A percentile compares a stretch with the other conserved stretches of the same genome.
Evolutionary conservation across 331 rosid genomes (phyloP).

Genomic region (Quercus phellos): DNA sequence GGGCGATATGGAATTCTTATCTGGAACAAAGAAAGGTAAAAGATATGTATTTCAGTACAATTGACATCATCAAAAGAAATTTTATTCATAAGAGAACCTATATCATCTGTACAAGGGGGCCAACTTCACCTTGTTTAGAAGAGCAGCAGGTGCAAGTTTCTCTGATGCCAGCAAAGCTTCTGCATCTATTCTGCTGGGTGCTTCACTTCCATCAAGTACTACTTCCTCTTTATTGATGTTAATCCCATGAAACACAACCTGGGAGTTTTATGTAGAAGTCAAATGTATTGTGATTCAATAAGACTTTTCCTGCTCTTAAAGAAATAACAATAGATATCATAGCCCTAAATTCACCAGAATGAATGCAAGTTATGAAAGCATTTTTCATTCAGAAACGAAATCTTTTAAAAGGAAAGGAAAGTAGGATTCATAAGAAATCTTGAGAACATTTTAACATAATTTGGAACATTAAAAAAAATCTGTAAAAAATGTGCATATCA

Average conservation of each 20-base stretch:
- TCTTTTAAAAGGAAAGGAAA: neutral
- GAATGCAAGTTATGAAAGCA: neutral
- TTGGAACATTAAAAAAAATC: neutral
- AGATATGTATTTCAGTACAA: conserved; percentile 10
- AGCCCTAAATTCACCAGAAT: neutral
- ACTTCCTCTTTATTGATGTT: conserved; percentile 53
- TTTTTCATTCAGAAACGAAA: neutral
- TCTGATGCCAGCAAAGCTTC: conserved; percentile 71
- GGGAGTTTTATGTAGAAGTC: conserved; percentile 17
- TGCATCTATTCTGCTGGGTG: conserved; percentile 68
- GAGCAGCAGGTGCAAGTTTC: conserved; percentile 78
- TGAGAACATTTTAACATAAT: neutral
- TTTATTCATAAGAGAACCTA: neutral
- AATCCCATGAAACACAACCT: conserved; percentile 81
- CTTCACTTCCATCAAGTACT: conserved; percentile 88
- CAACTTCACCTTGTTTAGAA: conserved; percentile 65
- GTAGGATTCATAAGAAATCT: neutral
- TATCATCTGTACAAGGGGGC: neutral
- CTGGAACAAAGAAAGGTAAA: conserved; percentile 32
- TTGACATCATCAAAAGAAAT: conserved; percentile 5
- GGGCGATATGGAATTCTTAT: conserved; percentile 80
- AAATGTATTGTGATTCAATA: neutral
- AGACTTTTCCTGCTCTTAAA: neutral
- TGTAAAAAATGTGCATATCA: neutral
- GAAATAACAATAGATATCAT: neutral